Base-by-base conservation (phyloP, 768 basidiomycete genomes). In the Coprinellus micaceus region DNA sequence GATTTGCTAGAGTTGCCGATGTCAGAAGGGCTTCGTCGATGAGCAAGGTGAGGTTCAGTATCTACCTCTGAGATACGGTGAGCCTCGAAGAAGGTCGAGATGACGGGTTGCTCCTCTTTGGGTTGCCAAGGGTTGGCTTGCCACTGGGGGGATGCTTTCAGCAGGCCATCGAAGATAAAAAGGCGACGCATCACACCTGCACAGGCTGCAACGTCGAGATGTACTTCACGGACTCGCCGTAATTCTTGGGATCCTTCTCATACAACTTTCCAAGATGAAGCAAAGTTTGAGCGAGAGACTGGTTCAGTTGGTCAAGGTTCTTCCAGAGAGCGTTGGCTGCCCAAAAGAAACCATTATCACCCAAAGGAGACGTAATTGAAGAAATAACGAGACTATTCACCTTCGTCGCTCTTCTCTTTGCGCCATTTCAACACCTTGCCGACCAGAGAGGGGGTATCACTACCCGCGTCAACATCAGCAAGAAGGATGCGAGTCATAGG, bases 391-490 rank as follows among this genome's bases (percentile, higher is more conserved):
- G n/a, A n/a, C n/a, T n/a, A n/a, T n/a, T 53, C 60, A 83, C 91
- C 86, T 68, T 82, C 74, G 29, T 71, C 74, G 13, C 74, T 69
- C 44, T 87, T 77, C 41, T 85, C 82, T 63, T 83, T 82, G 41
- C 91, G 82, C 96, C 96, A 98, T 63, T 84, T 85, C 60, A 97
- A 73, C 3, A 99, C 97, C 69, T 91, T 87, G 28, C 91, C 85
- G 11, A 95, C 94, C 40, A 98, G 83, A 40, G 91, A 91, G 1
- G 97, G 97, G 1, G 97, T 98, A 64, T 98, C 91, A 61, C 91
- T 95, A 10, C 97, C 97, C 9, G 91, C 93, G 64, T 97, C 91
- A 15, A 98, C 94, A 66, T 99, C 97, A 24, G 95, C 97, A 21
- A 99, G 79, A 72, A 98, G 81, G 33, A 99, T 79, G 53, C 91